Conservation (phyloP, 148 eudicot genomes). For the Amaranthus palmeri region DNA sequence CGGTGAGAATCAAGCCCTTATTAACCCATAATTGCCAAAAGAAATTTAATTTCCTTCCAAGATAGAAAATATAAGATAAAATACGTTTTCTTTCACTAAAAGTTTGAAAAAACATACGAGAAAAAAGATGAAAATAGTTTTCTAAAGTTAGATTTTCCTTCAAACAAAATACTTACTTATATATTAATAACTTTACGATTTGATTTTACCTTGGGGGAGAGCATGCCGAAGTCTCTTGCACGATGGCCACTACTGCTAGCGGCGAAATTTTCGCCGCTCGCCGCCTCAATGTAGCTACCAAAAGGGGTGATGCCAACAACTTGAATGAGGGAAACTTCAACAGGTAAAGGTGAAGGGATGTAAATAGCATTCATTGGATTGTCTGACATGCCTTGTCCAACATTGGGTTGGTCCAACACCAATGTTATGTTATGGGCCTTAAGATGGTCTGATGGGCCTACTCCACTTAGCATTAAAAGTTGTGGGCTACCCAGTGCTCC, state of each 20-base stretch:
- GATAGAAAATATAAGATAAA: no score
- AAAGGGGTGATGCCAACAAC: slow-evolving; percentile 72
- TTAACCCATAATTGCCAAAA: no score
- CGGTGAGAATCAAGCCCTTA: no score
- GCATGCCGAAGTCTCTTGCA: slow-evolving; percentile 61
- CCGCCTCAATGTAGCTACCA: slow-evolving; percentile 87
- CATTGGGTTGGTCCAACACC: slow-evolving; percentile 53
- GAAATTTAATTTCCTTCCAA: no score
- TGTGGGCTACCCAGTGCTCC: slow-evolving; percentile 97
- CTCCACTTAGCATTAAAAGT: slow-evolving; percentile 74
- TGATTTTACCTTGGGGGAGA: slow-evolving; percentile 72
- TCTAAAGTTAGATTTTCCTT: no score
- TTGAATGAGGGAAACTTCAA: slow-evolving; percentile 76
- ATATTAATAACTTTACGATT: background rate
- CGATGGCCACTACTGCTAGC: slow-evolving; percentile 16
- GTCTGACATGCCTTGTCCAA: slow-evolving; percentile 83
- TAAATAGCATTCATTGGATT: slow-evolving; percentile 88
- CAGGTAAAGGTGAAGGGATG: slow-evolving; percentile 72
- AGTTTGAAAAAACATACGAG: no score
- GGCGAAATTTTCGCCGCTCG: slow-evolving; percentile 65
- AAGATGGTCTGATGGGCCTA: slow-evolving; percentile 65
- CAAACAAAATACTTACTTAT: no score
- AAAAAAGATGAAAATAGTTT: no score
- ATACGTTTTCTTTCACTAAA: no score
- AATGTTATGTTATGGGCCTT: slow-evolving; percentile 60